Evolutionary conservation across 1,284 basidiomycete genomes (phyloP).

Genomic region (Trametes versicolor): DNA sequence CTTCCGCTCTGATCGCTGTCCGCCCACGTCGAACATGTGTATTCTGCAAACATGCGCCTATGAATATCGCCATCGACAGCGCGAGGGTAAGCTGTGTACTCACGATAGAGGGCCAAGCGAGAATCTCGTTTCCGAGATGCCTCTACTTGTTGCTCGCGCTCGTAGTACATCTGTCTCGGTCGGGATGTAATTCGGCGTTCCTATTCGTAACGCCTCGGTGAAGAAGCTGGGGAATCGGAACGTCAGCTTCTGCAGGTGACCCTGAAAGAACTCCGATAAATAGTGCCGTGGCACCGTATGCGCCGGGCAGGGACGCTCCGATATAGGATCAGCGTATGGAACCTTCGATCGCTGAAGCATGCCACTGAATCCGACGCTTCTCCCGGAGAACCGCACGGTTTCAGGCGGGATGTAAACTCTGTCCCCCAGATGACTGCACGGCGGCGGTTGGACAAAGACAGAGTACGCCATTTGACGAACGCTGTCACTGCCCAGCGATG

Average conservation of each 20-base stretch:
- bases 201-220: constrained; percentile 85
- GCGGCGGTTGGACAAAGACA: too few species aligned
- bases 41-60: constrained; percentile 65
- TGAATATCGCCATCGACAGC: constrained; percentile 19
- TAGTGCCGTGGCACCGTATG: too few species aligned
- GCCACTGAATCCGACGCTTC: too few species aligned
- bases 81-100: constrained; percentile 22
- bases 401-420: too few species aligned
- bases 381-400: too few species aligned
- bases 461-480: too few species aligned
- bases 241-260: constrained; percentile 6
- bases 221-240: constrained; percentile 77
- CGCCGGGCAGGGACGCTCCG: too few species aligned
- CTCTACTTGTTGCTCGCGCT: constrained; percentile 91
- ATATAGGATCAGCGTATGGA: too few species aligned
- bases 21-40: constrained; percentile 96
- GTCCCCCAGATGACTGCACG: too few species aligned
- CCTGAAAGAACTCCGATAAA: too few species aligned
- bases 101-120: constrained; percentile 74
- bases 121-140: constrained; percentile 92
- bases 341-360: too few species aligned
- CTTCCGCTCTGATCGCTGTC: constrained; percentile 92
- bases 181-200: constrained; percentile 82
- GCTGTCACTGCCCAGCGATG: too few species aligned
- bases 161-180: constrained; percentile 91